A percentile compares a stretch with the other conserved stretches of the same genome.
Conservation (phyloP, 768 basidiomycete genomes). For the Suillus fuscotomentosus region DNA sequence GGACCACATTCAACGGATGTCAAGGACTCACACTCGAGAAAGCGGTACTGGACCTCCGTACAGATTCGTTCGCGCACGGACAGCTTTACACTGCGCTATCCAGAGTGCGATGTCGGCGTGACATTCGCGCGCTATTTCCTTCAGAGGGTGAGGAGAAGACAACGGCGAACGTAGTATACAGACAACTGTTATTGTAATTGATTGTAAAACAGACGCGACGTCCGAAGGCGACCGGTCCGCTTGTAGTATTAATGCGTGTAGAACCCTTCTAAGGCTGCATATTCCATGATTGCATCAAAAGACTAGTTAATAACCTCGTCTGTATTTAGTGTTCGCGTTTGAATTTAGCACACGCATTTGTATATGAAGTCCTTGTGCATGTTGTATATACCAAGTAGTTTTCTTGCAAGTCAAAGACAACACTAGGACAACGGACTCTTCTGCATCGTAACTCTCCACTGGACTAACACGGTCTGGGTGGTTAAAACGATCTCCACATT, state of each 20-base stretch:
- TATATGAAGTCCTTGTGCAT: not conserved
- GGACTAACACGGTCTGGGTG: not conserved
- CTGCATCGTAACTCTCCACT: not conserved
- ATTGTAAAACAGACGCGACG: no score
- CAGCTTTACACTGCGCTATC: no score
- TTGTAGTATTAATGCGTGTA: not conserved
- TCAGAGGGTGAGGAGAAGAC: no score
- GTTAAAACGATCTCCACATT: not conserved
- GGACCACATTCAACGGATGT: no score
- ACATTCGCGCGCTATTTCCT: no score
- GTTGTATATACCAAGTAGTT: not conserved
- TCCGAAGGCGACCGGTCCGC: no score
- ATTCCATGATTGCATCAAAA: not conserved
- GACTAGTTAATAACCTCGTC: not conserved
- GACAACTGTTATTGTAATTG: no score
- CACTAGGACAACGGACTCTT: not conserved
- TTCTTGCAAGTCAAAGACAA: not conserved
- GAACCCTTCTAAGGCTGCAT: not conserved
- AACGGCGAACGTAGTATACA: no score
- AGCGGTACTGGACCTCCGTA: no score
- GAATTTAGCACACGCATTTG: not conserved
- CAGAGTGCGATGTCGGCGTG: no score
- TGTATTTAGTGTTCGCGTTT: not conserved
- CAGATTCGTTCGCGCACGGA: no score
- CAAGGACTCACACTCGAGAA: no score